phyloP scores from a whole-genome alignment of 108 stramenopile genomes.

The Nannochloropsis salina region DNA sequence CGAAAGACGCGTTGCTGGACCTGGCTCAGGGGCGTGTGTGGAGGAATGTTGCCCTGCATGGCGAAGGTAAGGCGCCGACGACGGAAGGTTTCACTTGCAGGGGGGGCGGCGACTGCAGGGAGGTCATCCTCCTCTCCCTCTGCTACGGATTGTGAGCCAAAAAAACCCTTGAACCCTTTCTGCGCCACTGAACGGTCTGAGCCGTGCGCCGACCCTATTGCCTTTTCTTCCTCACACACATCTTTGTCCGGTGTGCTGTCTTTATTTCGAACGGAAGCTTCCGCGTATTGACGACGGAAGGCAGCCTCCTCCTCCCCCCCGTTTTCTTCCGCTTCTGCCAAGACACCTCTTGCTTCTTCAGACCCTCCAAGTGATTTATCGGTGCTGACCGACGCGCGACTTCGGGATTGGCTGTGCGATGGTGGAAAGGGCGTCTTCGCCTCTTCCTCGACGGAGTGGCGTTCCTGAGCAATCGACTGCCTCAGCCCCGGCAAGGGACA shows the following conservation, averaged over 20 bases:
- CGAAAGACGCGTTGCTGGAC: slow-evolving; percentile 31
- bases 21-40: slow-evolving; percentile 12
- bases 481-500: not conserved
- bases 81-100: not conserved
- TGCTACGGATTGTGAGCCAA: not conserved
- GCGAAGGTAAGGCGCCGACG: not conserved
- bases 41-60: not conserved
- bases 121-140: not conserved
- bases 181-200: no score
- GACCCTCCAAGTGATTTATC: not conserved
- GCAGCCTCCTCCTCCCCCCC: slow-evolving; percentile 7
- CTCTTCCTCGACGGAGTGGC: not conserved
- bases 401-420: not conserved
- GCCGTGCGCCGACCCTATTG: no score
- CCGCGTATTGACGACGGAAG: slow-evolving; percentile 7
- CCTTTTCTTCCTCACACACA: no score
- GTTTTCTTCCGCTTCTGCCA: not conserved
- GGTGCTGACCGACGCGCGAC: not conserved
- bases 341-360: not conserved
- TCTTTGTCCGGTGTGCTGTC: not conserved
- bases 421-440: not conserved
- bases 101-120: not conserved
- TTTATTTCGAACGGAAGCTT: not conserved
- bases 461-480: not conserved
- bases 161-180: not conserved